Evolutionary conservation across 176 grass and related monocot species (phyloP).

Genomic region (Tillandsia fasciculata): DNA sequence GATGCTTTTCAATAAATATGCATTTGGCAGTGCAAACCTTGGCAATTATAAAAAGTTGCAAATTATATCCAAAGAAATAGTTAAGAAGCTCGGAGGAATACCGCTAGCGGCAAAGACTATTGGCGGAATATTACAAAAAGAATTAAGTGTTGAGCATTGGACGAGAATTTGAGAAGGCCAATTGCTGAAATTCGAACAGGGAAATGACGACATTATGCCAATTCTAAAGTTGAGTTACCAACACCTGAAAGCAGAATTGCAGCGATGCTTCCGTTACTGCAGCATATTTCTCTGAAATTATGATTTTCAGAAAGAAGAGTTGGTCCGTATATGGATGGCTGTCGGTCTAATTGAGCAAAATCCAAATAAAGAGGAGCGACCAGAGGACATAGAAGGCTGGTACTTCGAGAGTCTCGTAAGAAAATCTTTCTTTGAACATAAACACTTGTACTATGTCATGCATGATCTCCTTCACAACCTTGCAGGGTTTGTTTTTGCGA

Average conservation of each 20-base stretch:
- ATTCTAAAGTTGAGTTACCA: conserved; percentile 23
- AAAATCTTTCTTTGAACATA: conserved; percentile 9
- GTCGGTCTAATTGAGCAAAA: not conserved
- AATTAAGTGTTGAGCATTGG: conserved; percentile 7
- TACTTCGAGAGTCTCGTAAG: conserved; percentile 12
- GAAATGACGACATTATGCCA: conserved; percentile 12
- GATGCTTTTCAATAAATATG: conserved; percentile 23
- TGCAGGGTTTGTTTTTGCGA: conserved; percentile 3
- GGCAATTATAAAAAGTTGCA: conserved; percentile 3
- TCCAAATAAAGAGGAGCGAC: not conserved
- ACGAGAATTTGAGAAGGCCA: conserved; percentile 5
- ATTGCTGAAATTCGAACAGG: conserved; percentile 1
- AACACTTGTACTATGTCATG: conserved; percentile 5
- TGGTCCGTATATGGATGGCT: conserved; percentile 20
- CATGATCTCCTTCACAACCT: conserved; percentile 23
- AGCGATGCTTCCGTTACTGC: conserved; percentile 21
- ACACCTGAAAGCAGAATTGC: conserved; percentile 1
- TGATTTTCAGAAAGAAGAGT: not conserved
- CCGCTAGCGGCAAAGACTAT: conserved; percentile 18
- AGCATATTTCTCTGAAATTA: conserved; percentile 16
- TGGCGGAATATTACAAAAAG: conserved; percentile 12
- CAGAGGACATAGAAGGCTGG: conserved; percentile 8
- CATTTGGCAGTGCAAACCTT: conserved; percentile 4
- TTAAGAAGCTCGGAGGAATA: conserved; percentile 14
- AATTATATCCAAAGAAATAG: conserved; percentile 10